A percentile compares a stretch with the other conserved stretches of the same genome.
These are phyloP conservation scores for Lachnellula cervina DNA, from an alignment of 2,329 filamentous ascomycete species.

Conservation along the genomic window DNA sequence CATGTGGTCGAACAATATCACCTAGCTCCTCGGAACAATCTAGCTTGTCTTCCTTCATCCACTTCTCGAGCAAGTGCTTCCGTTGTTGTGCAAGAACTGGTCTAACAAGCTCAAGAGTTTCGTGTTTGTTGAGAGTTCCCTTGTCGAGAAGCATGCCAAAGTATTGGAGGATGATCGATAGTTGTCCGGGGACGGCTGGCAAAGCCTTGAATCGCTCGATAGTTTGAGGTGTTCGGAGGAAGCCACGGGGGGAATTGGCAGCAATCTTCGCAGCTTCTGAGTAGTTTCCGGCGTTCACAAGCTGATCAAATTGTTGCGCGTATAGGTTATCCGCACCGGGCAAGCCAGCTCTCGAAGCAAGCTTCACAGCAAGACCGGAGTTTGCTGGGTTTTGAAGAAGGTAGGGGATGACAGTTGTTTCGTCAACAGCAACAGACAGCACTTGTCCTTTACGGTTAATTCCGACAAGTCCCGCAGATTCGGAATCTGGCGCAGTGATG, in stretches of 20 bases:
- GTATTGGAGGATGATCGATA: conserved; percentile 94
- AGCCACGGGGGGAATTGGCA: conserved; percentile 92
- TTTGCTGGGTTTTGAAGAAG: conserved; percentile 95
- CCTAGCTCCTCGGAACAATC: conserved; percentile 95
- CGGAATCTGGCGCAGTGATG: conserved; percentile 78
- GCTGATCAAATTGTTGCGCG: conserved; percentile 84
- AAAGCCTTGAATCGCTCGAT: conserved; percentile 94
- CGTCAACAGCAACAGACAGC: conserved; percentile 87
- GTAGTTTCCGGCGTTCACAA: conserved; percentile 76
- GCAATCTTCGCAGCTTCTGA: conserved; percentile 90
- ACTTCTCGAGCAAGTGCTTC: conserved; percentile 95
- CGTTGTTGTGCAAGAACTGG: conserved; percentile 90
- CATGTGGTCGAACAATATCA: conserved; percentile 86
- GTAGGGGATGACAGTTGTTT: conserved; percentile 86
- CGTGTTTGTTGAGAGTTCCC: conserved; percentile 84
- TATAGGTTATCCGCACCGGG: conserved; percentile 93
- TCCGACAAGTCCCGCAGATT: conserved; percentile 83
- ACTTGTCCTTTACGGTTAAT: conserved; percentile 98
- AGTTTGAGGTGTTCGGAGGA: conserved; percentile 88
- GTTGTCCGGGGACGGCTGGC: conserved; percentile 73
- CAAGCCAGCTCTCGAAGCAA: conserved; percentile 89
- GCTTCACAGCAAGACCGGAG: conserved; percentile 87
- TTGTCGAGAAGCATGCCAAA: conserved; percentile 97
- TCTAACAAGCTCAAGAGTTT: conserved; percentile 88
- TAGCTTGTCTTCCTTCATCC: conserved; percentile 93